Evolutionary conservation across 2,329 filamentous ascomycete genomes (phyloP).

Genomic region (Alternaria sp.): DNA sequence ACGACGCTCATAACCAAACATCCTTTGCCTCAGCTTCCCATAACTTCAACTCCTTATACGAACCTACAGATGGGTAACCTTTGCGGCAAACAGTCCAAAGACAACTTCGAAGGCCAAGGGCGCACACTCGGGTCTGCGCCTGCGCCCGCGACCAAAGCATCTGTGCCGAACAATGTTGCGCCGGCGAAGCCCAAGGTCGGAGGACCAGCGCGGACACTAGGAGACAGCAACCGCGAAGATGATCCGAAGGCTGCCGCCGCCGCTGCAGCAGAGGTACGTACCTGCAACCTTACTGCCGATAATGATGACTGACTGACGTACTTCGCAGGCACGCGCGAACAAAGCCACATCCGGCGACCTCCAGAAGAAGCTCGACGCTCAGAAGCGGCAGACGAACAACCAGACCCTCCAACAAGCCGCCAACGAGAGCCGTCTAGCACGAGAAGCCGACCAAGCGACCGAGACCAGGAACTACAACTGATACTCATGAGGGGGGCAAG

Average conservation of each 20-base stretch:
- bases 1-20: background rate
- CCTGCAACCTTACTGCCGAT: background rate
- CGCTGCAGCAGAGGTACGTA: conserved; percentile 80
- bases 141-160: conserved; percentile 52
- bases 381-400: conserved; percentile 74
- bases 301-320: conserved; percentile 14
- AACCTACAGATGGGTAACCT: conserved; percentile 75
- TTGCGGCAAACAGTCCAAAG: conserved; percentile 71
- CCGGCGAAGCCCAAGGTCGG: conserved; percentile 53
- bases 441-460: conserved; percentile 70
- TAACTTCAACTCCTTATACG: background rate
- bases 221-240: conserved; percentile 53
- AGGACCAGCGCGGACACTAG: conserved; percentile 66
- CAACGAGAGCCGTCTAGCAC: conserved; percentile 66
- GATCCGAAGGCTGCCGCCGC: conserved; percentile 78
- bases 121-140: conserved; percentile 69
- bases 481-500: background rate
- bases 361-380: conserved; percentile 70
- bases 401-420: conserved; percentile 73
- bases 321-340: conserved; percentile 68
- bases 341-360: conserved; percentile 60
- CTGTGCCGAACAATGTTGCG: conserved; percentile 41
- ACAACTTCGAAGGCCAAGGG: conserved; percentile 73
- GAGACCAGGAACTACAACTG: conserved; percentile 65
- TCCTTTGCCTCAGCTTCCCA: background rate